Evolutionary conservation across 139 green algal genomes (phyloP), one percentile per base, ranked within the genome.

Genomic region (Yamagishiella unicocca): DNA sequence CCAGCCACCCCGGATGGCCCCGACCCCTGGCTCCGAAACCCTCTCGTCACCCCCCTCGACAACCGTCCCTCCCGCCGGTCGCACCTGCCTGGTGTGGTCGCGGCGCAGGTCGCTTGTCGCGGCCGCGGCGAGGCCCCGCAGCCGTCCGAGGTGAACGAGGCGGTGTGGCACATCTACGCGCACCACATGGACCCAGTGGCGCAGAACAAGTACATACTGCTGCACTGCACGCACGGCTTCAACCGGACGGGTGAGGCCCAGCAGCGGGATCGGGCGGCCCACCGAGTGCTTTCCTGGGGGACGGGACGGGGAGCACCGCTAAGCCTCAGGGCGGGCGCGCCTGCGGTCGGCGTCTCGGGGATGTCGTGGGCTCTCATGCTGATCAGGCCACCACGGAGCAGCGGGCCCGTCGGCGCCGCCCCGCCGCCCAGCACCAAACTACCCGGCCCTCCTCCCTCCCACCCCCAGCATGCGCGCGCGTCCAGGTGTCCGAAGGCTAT

Each of bases 221-320:
- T 99, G 50, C 98, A 99, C 93, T 99, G 98, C 95, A 99, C 98
- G 58, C 98, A 99, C 84, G 98, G 98, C 72, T 98, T 97, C 94
- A 99, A 99, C 91, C 93, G 98, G 71, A 99, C 97, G 43, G 96
- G 97, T 93, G 71, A 6, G 87, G 21, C 50, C 14, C 50, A 58
- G 14, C 12, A 12, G 50, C 14, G 50, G 17, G 50, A 58, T n/a
- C n/a, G n/a, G n/a, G n/a, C n/a, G n/a, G n/a, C n/a, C n/a, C 50
- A 58, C 50, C 17, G 50, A 58, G 50, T 12, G 50, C 14, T 58
- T 58, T 12, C 14, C 14, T 12, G 50, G 50, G 50, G 50, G 50
- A 58, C 14, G 50, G 50, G 61, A 68, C 19, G 61, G 61, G 61
- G 19, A 22, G 61, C 61, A 68, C 17, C 14, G 61, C 29, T 35